These are phyloP conservation scores for Saccharomycopsis sp. DNA, from an alignment of 805 yeast species.

Conservation along the genomic window DNA sequence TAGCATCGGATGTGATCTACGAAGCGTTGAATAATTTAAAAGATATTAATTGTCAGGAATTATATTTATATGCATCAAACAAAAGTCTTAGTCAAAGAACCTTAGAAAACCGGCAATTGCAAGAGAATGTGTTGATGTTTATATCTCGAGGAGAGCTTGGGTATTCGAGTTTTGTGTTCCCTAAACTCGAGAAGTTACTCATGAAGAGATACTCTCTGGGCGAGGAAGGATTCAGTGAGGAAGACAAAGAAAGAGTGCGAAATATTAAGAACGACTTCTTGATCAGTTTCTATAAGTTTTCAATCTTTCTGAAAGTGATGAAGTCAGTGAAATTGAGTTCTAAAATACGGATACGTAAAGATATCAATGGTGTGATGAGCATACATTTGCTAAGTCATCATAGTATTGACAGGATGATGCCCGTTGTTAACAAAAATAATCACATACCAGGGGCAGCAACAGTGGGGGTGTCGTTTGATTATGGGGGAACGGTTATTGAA, in stretches of 20 bases:
- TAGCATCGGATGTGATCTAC: slow-evolving; percentile 46
- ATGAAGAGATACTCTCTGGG: slow-evolving; percentile 22
- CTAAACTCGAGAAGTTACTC: slow-evolving; percentile 58
- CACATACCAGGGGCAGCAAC: background rate
- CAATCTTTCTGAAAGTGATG: slow-evolving; percentile 40
- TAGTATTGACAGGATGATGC: background rate
- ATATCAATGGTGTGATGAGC: slow-evolving; percentile 41
- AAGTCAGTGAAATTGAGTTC: slow-evolving; percentile 45
- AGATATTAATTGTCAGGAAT: slow-evolving; percentile 45
- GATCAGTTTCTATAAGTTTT: slow-evolving; percentile 46
- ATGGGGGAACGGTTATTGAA: slow-evolving; percentile 19
- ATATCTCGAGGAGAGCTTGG: slow-evolving; percentile 74
- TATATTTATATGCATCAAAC: slow-evolving; percentile 39
- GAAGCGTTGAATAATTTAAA: slow-evolving; percentile 51
- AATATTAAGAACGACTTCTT: slow-evolving; percentile 27
- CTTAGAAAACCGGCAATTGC: slow-evolving; percentile 28
- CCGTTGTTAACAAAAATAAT: background rate
- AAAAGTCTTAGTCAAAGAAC: slow-evolving; percentile 25
- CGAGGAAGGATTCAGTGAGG: slow-evolving; percentile 15
- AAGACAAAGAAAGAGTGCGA: slow-evolving; percentile 28
- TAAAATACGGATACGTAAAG: slow-evolving; percentile 49
- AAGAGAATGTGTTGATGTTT: slow-evolving; percentile 40
- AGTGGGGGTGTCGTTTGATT: background rate
- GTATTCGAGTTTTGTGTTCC: slow-evolving; percentile 56
- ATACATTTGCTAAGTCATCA: slow-evolving; percentile 37